Percentiles rank a stretch among this genome's conserved stretches.
phyloP scores from a whole-genome alignment of 495 filamentous ascomycete genomes.

The Trypethelium eluteriae region DNA sequence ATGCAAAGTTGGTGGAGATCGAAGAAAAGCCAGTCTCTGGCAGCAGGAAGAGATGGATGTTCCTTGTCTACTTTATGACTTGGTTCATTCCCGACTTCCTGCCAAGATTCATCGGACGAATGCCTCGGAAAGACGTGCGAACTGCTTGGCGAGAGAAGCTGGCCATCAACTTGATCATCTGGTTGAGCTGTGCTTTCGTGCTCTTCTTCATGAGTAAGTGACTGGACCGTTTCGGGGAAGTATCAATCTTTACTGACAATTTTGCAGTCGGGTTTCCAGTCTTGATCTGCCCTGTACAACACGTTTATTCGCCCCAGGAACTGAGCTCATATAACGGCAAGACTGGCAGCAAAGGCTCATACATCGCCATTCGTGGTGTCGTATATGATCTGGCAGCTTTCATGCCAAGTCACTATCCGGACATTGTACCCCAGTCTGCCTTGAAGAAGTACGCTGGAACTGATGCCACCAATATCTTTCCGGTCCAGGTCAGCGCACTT shows the following conservation, averaged over 20 bases:
- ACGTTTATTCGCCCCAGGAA: constrained; percentile 76
- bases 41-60: constrained; percentile 87
- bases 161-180: constrained; percentile 97
- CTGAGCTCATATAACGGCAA: constrained; percentile 69
- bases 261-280: constrained; percentile 63
- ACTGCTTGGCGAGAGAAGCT: constrained; percentile 94
- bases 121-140: constrained; percentile 89
- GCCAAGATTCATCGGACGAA: constrained; percentile 70
- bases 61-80: constrained; percentile 76
- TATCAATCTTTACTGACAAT: constrained; percentile 3
- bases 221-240: constrained; percentile 31
- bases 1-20: constrained; percentile 82
- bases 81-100: constrained; percentile 81
- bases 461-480: constrained; percentile 84
- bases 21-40: constrained; percentile 70
- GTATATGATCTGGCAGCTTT: constrained; percentile 78
- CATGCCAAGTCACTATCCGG: constrained; percentile 69
- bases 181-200: constrained; percentile 70
- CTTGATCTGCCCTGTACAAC: constrained; percentile 83
- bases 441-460: constrained; percentile 74
- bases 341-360: constrained; percentile 49
- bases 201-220: constrained; percentile 61
- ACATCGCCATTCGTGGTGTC: constrained; percentile 74
- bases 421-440: constrained; percentile 56
- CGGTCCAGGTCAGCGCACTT: constrained; percentile 86